phyloP scores from a whole-genome alignment of 371 early-diverging fungal species.

The Mucor mucedo region DNA sequence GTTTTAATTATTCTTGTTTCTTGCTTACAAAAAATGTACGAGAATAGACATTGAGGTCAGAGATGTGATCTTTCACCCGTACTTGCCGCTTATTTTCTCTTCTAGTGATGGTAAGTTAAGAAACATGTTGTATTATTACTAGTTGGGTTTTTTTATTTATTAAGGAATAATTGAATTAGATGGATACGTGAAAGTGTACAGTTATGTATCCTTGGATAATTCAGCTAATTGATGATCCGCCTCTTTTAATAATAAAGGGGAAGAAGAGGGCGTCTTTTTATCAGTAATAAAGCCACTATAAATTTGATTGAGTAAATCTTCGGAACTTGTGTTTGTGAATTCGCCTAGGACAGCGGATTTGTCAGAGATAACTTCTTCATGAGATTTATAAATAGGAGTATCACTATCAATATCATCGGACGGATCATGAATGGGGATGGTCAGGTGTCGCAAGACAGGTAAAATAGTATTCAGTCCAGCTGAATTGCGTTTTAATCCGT shows the following conservation, averaged over 20 bases:
- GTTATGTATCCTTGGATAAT: conserved; percentile 25
- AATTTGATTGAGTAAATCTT: conserved; percentile 52
- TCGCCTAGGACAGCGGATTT: conserved; percentile 38
- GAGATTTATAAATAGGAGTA: conserved; percentile 50
- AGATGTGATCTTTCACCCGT: conserved; percentile 89
- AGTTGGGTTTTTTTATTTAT: neutral
- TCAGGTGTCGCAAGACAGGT: conserved; percentile 15
- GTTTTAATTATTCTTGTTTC: too few relatives aligned
- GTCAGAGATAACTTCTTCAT: conserved; percentile 15
- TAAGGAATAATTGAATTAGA: conserved; percentile 17
- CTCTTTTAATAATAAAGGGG: conserved; percentile 2
- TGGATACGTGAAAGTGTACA: conserved; percentile 47
- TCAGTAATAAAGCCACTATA: conserved; percentile 38
- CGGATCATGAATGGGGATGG: conserved; percentile 55
- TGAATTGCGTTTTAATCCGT: conserved; percentile 1
- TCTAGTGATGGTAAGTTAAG: conserved; percentile 77
- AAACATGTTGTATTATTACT: neutral
- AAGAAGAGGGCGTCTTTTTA: neutral
- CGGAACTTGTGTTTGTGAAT: conserved; percentile 45
- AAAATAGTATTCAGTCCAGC: conserved; percentile 17
- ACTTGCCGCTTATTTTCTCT: conserved; percentile 75
- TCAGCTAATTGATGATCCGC: conserved; percentile 16
- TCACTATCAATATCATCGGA: conserved; percentile 55
- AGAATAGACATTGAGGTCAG: conserved; percentile 81
- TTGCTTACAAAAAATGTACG: too few relatives aligned